Base-by-base conservation (phyloP, 768 basidiomycete species). In the Rhodotorula sphaerocarpa region DNA sequence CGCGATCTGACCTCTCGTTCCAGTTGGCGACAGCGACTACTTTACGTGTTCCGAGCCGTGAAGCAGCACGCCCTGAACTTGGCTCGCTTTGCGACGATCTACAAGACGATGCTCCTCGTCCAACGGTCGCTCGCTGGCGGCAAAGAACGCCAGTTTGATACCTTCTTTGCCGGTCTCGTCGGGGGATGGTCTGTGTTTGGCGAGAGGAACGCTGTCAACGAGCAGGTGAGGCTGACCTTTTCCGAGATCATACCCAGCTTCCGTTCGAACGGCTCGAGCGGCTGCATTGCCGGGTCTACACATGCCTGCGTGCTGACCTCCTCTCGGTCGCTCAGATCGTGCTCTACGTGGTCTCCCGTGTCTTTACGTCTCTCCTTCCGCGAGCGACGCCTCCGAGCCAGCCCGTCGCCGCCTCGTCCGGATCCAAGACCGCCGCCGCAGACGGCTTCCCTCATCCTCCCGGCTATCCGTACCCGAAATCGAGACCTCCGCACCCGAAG, bases 341-440 rank as follows among this genome's bases (percentile, higher is more conserved):
- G 27, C 84, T 99, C 63, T 99, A 97, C 73, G 89, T 99, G 65
- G 84, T 87, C 61, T 90, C 90, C 30, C 85, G 95, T 53, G 88
- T 93, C 50, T 79, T 97, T 47, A 86, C 92, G 23, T 87, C 93
- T 10, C 85, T 93, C 78, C 80, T 99, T 39, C 90, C 95, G 7
- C 85, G 95, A 63, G 82, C 86, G 33, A 73, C 78, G 33, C 70
- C 79, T 36, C 69, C 80, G 33, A 73, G 79, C 55, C 73, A 77
- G 25, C 73, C 76, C 42, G 79, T 80, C 47, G 71, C 75, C 21
- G 57, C 70, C 33, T 59, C 70, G 42, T 70, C 20, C 63, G 72
- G 56, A 70, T 73, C 18, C 3, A 21, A 23, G 2, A 21, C 18
- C 30, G 16, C 36, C 9, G 46, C 57, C 4, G 4, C 52, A 16